Evolutionary conservation across 768 basidiomycete genomes (phyloP), one percentile per base, ranked within the genome.

Genomic region (Hygrophoropsis aurantiaca): DNA sequence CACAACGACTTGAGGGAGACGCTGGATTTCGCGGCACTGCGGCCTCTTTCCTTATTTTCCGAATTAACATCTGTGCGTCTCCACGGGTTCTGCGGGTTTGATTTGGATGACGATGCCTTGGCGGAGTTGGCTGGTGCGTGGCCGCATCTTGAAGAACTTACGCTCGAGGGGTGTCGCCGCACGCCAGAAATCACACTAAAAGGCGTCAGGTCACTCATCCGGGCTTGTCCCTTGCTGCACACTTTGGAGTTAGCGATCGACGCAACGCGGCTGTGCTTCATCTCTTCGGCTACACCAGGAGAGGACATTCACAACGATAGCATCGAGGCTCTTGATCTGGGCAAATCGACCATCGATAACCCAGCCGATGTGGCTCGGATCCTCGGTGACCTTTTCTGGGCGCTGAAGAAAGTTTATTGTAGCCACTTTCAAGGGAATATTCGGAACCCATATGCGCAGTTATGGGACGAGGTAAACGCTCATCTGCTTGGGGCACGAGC

Each of bases 161-260:
- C 62, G 18, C 44, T 64, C 20, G 55, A 58, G 36, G 62, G 62
- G 0, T 64, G 62, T 64, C 64, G 65, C 23, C 54, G 61, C 18
- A 53, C 61, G 0, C 55, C 61, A 42, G 58, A 48, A 43, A 61
- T 64, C 34, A 64, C 64, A 0, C 47, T 64, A 11, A 45, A 46
- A 4, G 62, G 62, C 2, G 19, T 64, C 10, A 27, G 57, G 3
- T 52, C 62, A 1, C 54, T 64, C 40, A 23, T 64, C 6, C 55
- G 23, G 0, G 16, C 47, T 34, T 64, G 62, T 30, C 64, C 62
- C 0, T 6, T 7, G 10, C 37, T 38, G 6, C 6, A 7, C 7
- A 7, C 6, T n/a, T n/a, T 38, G 6, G 64, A 62, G 1, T 11
- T 66, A 15, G 64, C 66, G 43, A 37, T 64, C 1, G 64, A 64